Evolutionary conservation across 2,329 filamentous ascomycete genomes (phyloP), one percentile per base, ranked within the genome.

Genomic region (Chaetomiaceae sp.): DNA sequence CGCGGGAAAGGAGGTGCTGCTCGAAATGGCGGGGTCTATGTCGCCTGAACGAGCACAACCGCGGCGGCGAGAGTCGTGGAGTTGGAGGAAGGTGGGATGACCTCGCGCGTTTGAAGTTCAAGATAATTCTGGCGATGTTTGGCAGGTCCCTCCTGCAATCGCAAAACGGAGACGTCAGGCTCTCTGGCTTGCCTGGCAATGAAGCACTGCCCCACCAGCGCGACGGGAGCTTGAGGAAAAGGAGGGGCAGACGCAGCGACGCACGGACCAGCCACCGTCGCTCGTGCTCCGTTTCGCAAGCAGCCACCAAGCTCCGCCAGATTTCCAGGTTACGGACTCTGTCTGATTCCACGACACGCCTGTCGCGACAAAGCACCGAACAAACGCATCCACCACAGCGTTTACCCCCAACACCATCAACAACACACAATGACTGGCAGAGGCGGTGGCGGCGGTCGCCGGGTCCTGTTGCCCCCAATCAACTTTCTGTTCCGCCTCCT

Each of bases 401-500:
- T 25, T 44, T 36, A 34, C 12, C 40, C 29, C 47, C 31, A 53
- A 48, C 40, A 27, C 17, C 45, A 51, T n/a, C 54, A 49, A 47
- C 38, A 47, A 22, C 44, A 37, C 55, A 72, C 62, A 54, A 83
- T 83, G 80, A 79, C 78, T 63, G 81, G 81, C 66, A 78, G 81
- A 65, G 78, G 78, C 64, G 80, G 79, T 67, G 80, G 77, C 66
- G 77, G 79, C 67, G 77, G 78, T 65, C 79, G 80, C 71, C 78
- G 80, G 64, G 79, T 83, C 62, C 68, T 84, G 63, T 73, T 83
- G 51, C 80, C 79, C 54, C 81, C 80, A 36, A 84, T 83, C 58
- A 64, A 64, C 54, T 63, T 65, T 44, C 59, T 65, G 51, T 62
- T 68, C 61, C 63, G 68, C 63, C 61, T 69, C 50, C 61, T 75